phyloP scores from a whole-genome alignment of 345 rosid species.

The Gossypium sturtianum region DNA sequence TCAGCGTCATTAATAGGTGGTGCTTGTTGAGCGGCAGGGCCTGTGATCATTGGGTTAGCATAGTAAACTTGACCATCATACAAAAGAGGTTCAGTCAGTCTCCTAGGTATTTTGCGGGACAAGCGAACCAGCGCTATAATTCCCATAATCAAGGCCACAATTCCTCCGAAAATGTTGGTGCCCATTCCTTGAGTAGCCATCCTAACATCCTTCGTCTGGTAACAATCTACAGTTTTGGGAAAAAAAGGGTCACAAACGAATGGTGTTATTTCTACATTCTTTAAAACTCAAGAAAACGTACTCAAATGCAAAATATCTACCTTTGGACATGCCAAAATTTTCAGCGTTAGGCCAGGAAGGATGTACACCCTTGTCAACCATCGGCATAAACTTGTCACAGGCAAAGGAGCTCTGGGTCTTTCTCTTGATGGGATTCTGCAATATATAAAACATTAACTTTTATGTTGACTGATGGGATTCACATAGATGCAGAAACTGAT shows the following conservation, averaged over 20 bases:
- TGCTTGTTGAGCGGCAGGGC: slow-evolving; percentile 16
- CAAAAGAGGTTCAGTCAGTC: slow-evolving; percentile 41
- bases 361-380: not conserved
- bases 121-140: slow-evolving; percentile 54
- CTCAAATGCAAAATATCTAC: not conserved
- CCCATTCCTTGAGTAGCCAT: slow-evolving; percentile 20
- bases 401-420: not conserved
- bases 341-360: not conserved
- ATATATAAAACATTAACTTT: not conserved
- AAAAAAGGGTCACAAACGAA: not conserved
- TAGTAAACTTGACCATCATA: slow-evolving; percentile 37
- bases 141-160: slow-evolving; percentile 62
- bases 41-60: slow-evolving; percentile 26
- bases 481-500: not conserved
- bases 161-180: slow-evolving; percentile 32
- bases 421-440: not conserved
- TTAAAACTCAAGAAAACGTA: not conserved
- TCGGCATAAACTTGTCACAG: not conserved
- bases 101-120: slow-evolving; percentile 53
- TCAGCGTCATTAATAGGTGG: slow-evolving; percentile 41
- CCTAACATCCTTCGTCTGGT: not conserved
- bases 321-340: not conserved
- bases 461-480: not conserved
- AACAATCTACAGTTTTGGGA: slow-evolving; percentile 13
- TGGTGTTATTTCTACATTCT: not conserved